A percentile compares a stretch with the other conserved stretches of the same genome.
Conservation (phyloP, 345 rosid species). For the Syzygium aromaticum region DNA sequence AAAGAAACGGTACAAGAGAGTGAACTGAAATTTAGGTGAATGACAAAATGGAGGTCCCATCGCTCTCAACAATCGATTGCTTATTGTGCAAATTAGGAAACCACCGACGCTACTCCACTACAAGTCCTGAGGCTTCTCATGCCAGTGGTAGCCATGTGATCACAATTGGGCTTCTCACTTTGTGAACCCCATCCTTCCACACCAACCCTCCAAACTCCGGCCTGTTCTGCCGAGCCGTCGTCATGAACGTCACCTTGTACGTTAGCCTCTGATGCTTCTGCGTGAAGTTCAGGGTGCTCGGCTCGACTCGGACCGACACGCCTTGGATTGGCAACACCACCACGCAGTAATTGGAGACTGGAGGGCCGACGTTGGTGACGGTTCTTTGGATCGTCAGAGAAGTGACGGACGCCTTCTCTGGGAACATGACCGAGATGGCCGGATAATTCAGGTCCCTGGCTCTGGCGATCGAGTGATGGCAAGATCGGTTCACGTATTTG, state of each 20-base stretch:
- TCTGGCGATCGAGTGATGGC: constrained; percentile 36
- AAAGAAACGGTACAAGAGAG: background rate
- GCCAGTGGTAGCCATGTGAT: constrained; percentile 54
- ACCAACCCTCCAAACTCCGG: constrained; percentile 78
- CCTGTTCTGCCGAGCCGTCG: constrained; percentile 29
- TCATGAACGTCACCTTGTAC: constrained; percentile 53
- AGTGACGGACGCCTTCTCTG: constrained; percentile 30
- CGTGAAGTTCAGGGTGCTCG: constrained; percentile 51
- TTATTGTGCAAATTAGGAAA: constrained; percentile 6
- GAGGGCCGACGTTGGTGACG: constrained; percentile 76
- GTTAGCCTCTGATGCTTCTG: constrained; percentile 55
- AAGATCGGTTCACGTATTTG: constrained; percentile 57
- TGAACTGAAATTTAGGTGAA: background rate
- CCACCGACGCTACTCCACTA: background rate
- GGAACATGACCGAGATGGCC: constrained; percentile 70
- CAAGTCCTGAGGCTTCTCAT: constrained; percentile 8
- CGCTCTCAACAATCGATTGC: background rate
- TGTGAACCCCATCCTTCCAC: constrained; percentile 78
- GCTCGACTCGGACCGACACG: constrained; percentile 42
- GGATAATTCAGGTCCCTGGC: constrained; percentile 89
- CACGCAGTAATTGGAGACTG: constrained; percentile 47
- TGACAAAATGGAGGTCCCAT: background rate
- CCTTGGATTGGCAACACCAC: constrained; percentile 65
- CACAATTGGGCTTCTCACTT: constrained; percentile 74
- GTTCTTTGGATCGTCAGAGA: constrained; percentile 42